Evolutionary conservation across 805 yeast genomes (phyloP).

Genomic region (Myxozyma vanderwaltii): DNA sequence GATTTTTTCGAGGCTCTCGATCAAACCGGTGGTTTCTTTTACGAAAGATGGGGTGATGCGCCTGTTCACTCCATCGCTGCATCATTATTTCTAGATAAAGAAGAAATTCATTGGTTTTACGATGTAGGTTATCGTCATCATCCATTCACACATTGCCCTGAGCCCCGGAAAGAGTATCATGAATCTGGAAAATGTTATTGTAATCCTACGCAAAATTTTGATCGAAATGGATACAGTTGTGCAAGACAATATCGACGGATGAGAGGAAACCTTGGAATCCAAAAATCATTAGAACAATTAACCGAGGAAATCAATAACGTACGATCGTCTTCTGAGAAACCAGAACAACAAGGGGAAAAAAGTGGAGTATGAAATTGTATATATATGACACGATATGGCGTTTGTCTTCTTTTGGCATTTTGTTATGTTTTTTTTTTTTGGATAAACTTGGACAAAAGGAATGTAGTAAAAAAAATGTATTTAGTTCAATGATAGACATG

Average conservation of each 20-base stretch:
- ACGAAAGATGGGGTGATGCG: slow-evolving; percentile 76
- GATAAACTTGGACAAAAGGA: no score
- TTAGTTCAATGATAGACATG: no score
- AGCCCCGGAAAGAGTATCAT: slow-evolving; percentile 21
- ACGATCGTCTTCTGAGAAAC: no score
- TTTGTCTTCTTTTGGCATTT: no score
- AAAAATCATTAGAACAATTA: background rate
- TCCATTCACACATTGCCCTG: slow-evolving; percentile 35
- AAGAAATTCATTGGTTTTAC: slow-evolving; percentile 72
- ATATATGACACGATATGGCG: no score
- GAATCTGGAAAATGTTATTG: slow-evolving; percentile 29
- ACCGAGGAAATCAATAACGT: background rate
- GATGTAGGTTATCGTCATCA: slow-evolving; percentile 78
- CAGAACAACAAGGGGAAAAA: no score
- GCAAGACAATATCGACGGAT: slow-evolving; percentile 19
- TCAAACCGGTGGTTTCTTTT: slow-evolving; percentile 64
- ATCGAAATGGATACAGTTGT: slow-evolving; percentile 23
- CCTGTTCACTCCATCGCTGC: slow-evolving; percentile 82
- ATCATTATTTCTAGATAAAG: slow-evolving; percentile 56
- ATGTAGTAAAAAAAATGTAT: no score
- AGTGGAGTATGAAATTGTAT: no score
- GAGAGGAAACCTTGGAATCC: slow-evolving; percentile 17
- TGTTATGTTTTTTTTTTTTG: no score
- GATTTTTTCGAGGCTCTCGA: slow-evolving; percentile 60
- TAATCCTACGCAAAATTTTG: slow-evolving; percentile 28